Percentiles rank a stretch among this genome's conserved stretches.
Conservation (phyloP, 352 stramenopile genomes). For the Globisporangium sylvaticum region DNA sequence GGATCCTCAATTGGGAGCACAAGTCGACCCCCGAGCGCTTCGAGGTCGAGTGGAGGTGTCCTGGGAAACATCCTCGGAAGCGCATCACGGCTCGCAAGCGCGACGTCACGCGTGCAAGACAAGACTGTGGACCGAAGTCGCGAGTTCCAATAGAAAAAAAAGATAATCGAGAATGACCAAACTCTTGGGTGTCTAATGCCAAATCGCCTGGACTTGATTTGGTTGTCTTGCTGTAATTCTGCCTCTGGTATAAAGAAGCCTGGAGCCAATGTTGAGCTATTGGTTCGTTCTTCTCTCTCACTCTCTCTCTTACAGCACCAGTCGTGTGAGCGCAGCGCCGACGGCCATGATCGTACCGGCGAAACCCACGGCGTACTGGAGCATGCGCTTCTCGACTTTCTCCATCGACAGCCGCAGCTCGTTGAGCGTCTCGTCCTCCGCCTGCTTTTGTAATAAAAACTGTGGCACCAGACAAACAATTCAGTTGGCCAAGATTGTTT, state of each 20-base stretch:
- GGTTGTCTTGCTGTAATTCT: neutral
- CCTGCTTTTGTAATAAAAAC: slow-evolving; percentile 87
- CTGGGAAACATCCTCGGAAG: slow-evolving; percentile 66
- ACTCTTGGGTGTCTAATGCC: neutral
- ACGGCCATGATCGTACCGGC: slow-evolving; percentile 86
- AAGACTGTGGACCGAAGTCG: slow-evolving; percentile 37
- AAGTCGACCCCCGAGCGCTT: slow-evolving; percentile 15
- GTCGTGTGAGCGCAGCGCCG: slow-evolving; percentile 63
- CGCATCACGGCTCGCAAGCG: slow-evolving; percentile 50
- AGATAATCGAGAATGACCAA: neutral
- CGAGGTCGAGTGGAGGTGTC: slow-evolving; percentile 23
- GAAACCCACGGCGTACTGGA: slow-evolving; percentile 86
- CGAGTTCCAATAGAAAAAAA: slow-evolving; percentile 25
- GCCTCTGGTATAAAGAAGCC: no score
- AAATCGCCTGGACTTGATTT: neutral
- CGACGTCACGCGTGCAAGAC: slow-evolving; percentile 63
- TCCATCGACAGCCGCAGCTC: slow-evolving; percentile 86
- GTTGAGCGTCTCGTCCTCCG: slow-evolving; percentile 84
- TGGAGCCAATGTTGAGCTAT: neutral
- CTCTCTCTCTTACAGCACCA: slow-evolving; percentile 71
- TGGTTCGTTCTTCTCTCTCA: neutral
- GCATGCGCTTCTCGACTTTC: slow-evolving; percentile 87
- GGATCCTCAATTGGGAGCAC: neutral
- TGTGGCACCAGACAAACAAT: no score
- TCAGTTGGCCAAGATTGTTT: no score